Conservation (phyloP, 202 grass and related monocot genomes). For the Setaria italica region DNA sequence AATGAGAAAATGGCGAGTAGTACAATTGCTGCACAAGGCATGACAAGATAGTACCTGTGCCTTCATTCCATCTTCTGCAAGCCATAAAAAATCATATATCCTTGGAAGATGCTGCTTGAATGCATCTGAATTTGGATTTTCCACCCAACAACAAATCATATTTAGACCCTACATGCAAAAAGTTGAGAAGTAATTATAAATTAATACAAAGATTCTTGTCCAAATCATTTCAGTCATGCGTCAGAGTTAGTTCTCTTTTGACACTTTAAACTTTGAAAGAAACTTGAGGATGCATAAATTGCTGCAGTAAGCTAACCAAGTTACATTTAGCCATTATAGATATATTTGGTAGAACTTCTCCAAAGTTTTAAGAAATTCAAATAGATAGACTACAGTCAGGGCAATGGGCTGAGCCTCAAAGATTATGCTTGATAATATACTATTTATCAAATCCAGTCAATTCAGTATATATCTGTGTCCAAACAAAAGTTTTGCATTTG, state of each 20-base stretch:
- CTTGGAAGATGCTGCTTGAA: constrained; percentile 1
- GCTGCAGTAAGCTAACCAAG: not conserved
- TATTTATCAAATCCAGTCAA: not conserved
- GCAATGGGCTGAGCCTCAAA: not conserved
- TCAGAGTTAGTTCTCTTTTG: not conserved
- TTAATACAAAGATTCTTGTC: not conserved
- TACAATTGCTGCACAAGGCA: not conserved
- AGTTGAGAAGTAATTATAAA: not conserved
- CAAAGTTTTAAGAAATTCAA: not conserved
- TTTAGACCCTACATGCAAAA: not conserved
- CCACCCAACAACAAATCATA: not conserved
- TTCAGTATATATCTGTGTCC: not conserved
- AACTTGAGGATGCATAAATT: not conserved
- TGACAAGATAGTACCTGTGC: not conserved
- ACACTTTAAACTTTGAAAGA: not conserved
- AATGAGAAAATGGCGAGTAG: not conserved
- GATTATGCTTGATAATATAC: not conserved
- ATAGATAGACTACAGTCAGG: not conserved
- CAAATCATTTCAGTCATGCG: not conserved
- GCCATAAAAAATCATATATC: not conserved
- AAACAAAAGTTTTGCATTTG: not conserved
- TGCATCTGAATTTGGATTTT: not conserved
- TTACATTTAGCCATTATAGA: not conserved
- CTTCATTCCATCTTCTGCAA: constrained; percentile 11
- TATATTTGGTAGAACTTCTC: not conserved